Percentiles rank a stretch among this genome's conserved stretches.
These are phyloP conservation scores for Phialophora expanda DNA, from an alignment of 2,329 filamentous ascomycete species.

Conservation along the genomic window DNA sequence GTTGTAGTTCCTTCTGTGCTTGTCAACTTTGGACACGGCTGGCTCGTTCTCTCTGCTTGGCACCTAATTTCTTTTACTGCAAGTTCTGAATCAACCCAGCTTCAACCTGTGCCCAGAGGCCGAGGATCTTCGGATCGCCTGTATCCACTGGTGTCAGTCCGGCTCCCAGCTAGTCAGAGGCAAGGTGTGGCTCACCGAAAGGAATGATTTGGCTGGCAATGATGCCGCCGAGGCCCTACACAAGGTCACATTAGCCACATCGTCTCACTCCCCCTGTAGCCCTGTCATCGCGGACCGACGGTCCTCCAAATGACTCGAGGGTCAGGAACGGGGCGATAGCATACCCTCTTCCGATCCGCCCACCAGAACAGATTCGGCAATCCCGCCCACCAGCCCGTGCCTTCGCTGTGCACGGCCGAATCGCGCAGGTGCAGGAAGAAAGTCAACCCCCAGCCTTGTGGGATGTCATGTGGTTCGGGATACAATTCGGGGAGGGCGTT, in stretches of 20 bases:
- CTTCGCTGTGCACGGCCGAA: constrained; percentile 58
- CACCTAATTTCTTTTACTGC: constrained; percentile 8
- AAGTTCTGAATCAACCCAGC: constrained; percentile 33
- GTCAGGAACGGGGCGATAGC: constrained; percentile 7
- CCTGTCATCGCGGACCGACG: neutral
- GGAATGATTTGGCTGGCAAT: constrained; percentile 39
- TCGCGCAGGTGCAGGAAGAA: constrained; percentile 59
- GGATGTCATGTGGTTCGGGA: constrained; percentile 51
- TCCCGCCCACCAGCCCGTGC: constrained; percentile 64
- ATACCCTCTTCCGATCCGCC: constrained; percentile 62
- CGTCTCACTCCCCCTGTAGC: neutral
- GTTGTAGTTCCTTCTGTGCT: neutral
- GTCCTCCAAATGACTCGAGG: neutral
- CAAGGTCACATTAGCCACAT: neutral
- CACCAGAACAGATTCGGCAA: constrained; percentile 68
- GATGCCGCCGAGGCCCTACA: constrained; percentile 39
- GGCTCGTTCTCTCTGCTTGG: neutral
- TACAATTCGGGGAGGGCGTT: constrained; percentile 62
- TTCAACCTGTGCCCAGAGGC: constrained; percentile 38
- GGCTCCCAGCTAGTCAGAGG: neutral
- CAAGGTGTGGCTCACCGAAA: constrained; percentile 32
- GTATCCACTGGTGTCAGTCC: neutral
- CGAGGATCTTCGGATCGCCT: constrained; percentile 38
- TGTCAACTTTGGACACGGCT: neutral
- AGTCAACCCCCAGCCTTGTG: constrained; percentile 69